phyloP scores from a whole-genome alignment of 179 eudicot species.

The Gypsophila paniculata region DNA sequence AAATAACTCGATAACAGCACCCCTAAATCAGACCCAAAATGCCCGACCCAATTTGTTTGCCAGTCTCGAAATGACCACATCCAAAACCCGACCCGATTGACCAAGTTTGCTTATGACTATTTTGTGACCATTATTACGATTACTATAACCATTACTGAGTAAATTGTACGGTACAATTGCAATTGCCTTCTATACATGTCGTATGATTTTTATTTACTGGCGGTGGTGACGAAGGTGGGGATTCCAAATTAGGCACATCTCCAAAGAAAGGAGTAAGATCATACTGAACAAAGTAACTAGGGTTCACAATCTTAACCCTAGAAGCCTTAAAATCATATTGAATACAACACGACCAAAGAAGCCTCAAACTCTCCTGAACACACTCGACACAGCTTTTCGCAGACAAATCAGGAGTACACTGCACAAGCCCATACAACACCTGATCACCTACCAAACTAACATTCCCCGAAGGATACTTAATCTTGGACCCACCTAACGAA shows the following conservation, averaged over 20 bases:
- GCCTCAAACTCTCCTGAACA: slow-evolving; percentile 6
- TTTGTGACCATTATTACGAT: too few relatives aligned
- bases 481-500: slow-evolving; percentile 21
- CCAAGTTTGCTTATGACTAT: too few relatives aligned
- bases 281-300: slow-evolving; percentile 29
- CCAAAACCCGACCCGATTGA: too few relatives aligned
- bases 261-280: slow-evolving; percentile 18
- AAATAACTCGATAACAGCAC: too few relatives aligned
- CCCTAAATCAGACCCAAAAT: too few relatives aligned
- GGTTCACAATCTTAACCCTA: slow-evolving; percentile 18
- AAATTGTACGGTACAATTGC: background rate
- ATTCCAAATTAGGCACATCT: slow-evolving; percentile 22
- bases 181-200: slow-evolving; percentile 20
- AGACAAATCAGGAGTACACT: slow-evolving; percentile 54
- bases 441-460: slow-evolving; percentile 1
- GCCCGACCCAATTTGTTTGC: too few relatives aligned
- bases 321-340: slow-evolving; percentile 2
- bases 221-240: slow-evolving; percentile 13
- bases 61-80: too few relatives aligned
- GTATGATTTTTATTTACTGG: background rate
- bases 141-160: too few relatives aligned
- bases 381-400: slow-evolving; percentile 23
- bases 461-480: slow-evolving; percentile 31
- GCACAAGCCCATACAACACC: slow-evolving; percentile 36
- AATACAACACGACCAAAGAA: slow-evolving; percentile 18